Percentiles rank a stretch among this genome's conserved stretches.
phyloP scores from a whole-genome alignment of 2,329 filamentous ascomycete species.

The Fusarium sterilihyphosum region DNA sequence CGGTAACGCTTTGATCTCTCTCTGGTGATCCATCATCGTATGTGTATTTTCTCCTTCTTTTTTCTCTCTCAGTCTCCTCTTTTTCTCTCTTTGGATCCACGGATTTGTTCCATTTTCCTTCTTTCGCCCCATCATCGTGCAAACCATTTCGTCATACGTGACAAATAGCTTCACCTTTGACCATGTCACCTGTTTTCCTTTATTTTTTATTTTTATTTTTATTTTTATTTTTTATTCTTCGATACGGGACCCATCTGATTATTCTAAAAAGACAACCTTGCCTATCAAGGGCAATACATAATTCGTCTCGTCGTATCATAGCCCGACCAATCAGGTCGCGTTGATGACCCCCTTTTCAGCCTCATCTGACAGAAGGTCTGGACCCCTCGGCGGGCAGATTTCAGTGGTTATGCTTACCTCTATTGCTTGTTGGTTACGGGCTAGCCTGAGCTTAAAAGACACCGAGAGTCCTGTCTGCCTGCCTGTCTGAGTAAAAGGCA shows the following conservation, averaged over 20 bases:
- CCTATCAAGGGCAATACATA: neutral
- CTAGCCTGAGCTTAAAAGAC: conserved; percentile 26
- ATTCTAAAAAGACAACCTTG: neutral
- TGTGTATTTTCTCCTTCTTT: neutral
- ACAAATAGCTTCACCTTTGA: conserved; percentile 34
- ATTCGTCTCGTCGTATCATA: conserved; percentile 6
- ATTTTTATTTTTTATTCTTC: neutral
- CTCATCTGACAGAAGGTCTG: conserved; percentile 36
- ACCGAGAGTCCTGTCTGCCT: conserved; percentile 9
- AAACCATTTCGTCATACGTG: conserved; percentile 32
- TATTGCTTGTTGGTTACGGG: neutral
- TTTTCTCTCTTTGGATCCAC: conserved; percentile 2
- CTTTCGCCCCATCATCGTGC: conserved; percentile 4
- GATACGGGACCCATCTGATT: neutral
- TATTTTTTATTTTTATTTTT: neutral
- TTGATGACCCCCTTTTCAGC: conserved; percentile 34
- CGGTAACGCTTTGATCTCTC: conserved; percentile 25
- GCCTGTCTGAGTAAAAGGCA: conserved; percentile 5
- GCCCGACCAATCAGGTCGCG: conserved; percentile 16
- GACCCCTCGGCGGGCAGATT: conserved; percentile 12
- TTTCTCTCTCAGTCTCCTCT: neutral
- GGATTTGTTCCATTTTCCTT: conserved; percentile 31
- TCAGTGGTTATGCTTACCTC: conserved; percentile 27
- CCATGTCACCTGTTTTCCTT: conserved; percentile 1
- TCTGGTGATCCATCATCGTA: neutral